Evolutionary conservation across 139 green algal genomes (phyloP).

Genomic region (Edaphochlamys debaryana): DNA sequence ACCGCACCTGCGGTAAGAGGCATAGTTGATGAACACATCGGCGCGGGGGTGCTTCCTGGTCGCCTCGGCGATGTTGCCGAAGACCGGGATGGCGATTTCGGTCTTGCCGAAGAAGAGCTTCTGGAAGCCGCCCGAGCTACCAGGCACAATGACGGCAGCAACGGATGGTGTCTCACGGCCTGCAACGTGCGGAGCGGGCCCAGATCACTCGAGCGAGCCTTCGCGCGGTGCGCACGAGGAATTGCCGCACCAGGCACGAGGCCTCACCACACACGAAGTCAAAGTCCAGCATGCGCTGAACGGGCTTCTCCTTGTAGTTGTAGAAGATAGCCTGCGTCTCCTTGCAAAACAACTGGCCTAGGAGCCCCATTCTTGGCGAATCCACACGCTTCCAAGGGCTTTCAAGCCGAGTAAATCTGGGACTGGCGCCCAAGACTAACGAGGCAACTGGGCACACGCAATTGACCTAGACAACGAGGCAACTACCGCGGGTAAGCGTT

Average conservation of each 20-base stretch:
- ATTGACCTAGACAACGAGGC: not conserved
- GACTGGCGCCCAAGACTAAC: not conserved
- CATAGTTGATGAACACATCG: constrained; percentile 97
- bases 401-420: not conserved
- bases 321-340: constrained; percentile 92
- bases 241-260: not conserved
- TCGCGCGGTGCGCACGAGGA: no score
- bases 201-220: constrained; percentile 20
- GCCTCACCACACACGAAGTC: constrained; percentile 89
- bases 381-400: not conserved
- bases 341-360: constrained; percentile 81
- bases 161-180: constrained; percentile 85
- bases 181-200: constrained; percentile 32
- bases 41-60: constrained; percentile 78
- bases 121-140: constrained; percentile 84
- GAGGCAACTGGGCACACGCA: not conserved
- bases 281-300: constrained; percentile 97
- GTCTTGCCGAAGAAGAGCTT: constrained; percentile 94
- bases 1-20: constrained; percentile 84
- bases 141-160: constrained; percentile 86
- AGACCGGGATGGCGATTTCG: constrained; percentile 75
- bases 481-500: not conserved
- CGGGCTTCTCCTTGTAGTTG: constrained; percentile 87
- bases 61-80: constrained; percentile 76
- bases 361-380: no score